Evolutionary conservation across 139 green algal species (phyloP).

Genomic region (Chlamydomonas schloesseri): DNA sequence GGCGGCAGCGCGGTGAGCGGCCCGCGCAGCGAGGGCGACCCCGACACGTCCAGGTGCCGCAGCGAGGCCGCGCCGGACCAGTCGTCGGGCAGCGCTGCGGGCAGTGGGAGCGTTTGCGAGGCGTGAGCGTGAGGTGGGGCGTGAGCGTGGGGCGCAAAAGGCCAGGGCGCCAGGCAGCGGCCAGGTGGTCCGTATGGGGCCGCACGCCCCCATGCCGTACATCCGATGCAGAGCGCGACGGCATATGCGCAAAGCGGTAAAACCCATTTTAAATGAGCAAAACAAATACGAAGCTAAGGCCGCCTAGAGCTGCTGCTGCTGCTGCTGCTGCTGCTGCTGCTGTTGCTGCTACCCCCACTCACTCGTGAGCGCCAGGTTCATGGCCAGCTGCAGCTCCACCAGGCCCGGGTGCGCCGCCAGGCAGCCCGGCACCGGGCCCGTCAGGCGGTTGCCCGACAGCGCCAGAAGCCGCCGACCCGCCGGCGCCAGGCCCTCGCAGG

Average conservation of each 20-base stretch:
- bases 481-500: neutral
- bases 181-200: no score
- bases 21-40: neutral
- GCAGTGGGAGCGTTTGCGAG: neutral
- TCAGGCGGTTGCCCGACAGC: constrained; percentile 3
- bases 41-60: constrained; percentile 9
- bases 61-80: neutral
- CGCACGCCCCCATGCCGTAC: no score
- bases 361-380: neutral
- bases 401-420: neutral
- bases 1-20: neutral
- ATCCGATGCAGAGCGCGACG: no score
- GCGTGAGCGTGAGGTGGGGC: neutral
- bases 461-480: neutral
- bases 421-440: neutral
- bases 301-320: no score
- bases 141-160: neutral
- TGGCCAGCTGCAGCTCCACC: constrained; percentile 1
- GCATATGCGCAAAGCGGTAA: no score
- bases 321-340: no score
- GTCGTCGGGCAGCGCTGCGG: neutral
- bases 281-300: no score
- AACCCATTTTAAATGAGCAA: no score
- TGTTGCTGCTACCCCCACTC: no score
- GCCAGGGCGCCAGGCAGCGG: no score